These are phyloP conservation scores for Pigoraptor vietnamica DNA, from an alignment of 78 protist species.

Conservation along the genomic window DNA sequence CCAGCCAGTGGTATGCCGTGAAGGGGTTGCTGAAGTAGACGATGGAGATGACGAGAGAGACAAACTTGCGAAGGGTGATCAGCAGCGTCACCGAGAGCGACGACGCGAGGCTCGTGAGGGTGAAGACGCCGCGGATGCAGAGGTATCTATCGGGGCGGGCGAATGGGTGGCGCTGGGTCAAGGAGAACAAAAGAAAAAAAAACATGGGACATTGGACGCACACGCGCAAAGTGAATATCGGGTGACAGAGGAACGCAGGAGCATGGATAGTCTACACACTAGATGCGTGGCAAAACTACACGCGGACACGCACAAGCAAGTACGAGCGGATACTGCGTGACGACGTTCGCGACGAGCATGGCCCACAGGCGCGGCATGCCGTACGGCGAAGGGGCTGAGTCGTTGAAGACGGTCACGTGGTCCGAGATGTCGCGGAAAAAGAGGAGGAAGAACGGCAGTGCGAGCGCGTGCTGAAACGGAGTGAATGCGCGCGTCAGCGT, in stretches of 20 bases:
- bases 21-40: background rate
- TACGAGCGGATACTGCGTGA: background rate
- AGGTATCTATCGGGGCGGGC: background rate
- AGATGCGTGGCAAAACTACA: no score
- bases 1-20: background rate
- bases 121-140: conserved; percentile 1
- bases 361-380: background rate
- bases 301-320: background rate
- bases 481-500: no score
- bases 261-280: no score
- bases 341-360: background rate
- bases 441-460: background rate
- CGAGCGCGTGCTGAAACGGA: background rate
- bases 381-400: background rate
- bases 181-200: no score
- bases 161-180: background rate
- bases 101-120: background rate
- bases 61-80: background rate
- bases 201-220: background rate
- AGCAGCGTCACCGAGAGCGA: background rate
- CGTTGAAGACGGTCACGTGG: background rate
- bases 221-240: no score
- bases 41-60: background rate
- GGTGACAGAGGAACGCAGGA: no score
- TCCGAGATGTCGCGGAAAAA: background rate